phyloP scores from a whole-genome alignment of 2,329 filamentous ascomycete genomes.

The Ceratocystiopsis sp. region DNA sequence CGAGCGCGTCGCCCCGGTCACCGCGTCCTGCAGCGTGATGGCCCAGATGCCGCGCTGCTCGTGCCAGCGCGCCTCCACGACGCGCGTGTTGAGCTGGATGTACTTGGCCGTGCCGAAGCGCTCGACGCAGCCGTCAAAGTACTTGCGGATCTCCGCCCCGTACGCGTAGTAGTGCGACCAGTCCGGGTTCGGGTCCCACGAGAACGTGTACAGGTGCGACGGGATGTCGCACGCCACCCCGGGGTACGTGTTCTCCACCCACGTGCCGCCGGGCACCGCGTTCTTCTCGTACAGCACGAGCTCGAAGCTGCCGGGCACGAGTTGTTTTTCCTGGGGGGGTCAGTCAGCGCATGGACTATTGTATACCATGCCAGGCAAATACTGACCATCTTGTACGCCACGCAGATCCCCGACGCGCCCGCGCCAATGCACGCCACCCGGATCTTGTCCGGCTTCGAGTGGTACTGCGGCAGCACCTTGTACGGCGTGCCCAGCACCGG shows the following conservation, averaged over 20 bases:
- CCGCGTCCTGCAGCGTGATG: constrained; percentile 15
- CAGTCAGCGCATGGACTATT: neutral
- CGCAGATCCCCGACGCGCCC: constrained; percentile 27
- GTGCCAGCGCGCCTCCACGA: constrained; percentile 25
- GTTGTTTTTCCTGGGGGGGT: constrained; percentile 13
- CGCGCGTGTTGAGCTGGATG: constrained; percentile 25
- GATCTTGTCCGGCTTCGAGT: constrained; percentile 19
- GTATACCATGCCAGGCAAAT: neutral
- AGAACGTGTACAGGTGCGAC: constrained; percentile 22
- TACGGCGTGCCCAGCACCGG: too few relatives aligned
- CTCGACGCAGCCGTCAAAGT: constrained; percentile 17
- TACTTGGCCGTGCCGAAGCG: constrained; percentile 21
- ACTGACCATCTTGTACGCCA: constrained; percentile 26
- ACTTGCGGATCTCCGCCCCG: constrained; percentile 12
- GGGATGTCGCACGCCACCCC: constrained; percentile 24
- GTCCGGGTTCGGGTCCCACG: constrained; percentile 14
- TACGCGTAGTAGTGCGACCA: constrained; percentile 16
- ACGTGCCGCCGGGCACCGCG: constrained; percentile 21
- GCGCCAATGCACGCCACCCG: constrained; percentile 23
- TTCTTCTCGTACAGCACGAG: constrained; percentile 27
- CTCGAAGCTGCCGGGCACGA: constrained; percentile 21
- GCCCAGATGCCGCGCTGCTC: constrained; percentile 23
- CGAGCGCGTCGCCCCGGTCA: constrained; percentile 9
- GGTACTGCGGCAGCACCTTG: constrained; percentile 18
- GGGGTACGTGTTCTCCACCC: constrained; percentile 28